Evolutionary conservation across 2,329 filamentous ascomycete genomes (phyloP).

Genomic region (Claviceps capensis): DNA sequence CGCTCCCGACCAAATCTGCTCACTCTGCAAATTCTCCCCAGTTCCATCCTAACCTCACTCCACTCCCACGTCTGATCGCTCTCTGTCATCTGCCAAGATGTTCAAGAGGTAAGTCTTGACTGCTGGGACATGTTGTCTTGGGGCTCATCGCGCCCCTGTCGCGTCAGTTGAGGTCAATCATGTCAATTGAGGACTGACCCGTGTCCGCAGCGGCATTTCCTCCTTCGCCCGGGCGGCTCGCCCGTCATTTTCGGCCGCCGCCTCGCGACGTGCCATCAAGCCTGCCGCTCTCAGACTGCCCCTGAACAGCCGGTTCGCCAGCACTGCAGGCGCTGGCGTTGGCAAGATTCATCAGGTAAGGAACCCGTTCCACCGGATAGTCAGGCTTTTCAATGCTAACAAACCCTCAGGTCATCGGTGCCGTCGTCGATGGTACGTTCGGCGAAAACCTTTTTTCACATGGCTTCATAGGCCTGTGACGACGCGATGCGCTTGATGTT

Average conservation of each 20-base stretch:
- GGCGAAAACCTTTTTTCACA: slow-evolving; percentile 6
- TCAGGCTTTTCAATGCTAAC: slow-evolving; percentile 16
- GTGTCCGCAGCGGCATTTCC: slow-evolving; percentile 47
- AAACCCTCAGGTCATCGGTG: slow-evolving; percentile 78
- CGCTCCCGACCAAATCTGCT: slow-evolving; percentile 34
- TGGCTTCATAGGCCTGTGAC: background rate
- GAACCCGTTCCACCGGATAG: slow-evolving; percentile 4
- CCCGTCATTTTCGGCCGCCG: slow-evolving; percentile 44
- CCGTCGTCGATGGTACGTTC: slow-evolving; percentile 88
- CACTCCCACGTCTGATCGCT: slow-evolving; percentile 47
- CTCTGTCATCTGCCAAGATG: slow-evolving; percentile 62
- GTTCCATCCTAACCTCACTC: slow-evolving; percentile 39
- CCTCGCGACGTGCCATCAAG: slow-evolving; percentile 42
- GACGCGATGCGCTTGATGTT: slow-evolving; percentile 8
- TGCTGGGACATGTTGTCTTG: slow-evolving; percentile 14
- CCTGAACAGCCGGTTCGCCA: slow-evolving; percentile 44
- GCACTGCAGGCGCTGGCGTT: slow-evolving; percentile 42
- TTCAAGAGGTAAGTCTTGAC: slow-evolving; percentile 59
- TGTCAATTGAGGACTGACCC: slow-evolving; percentile 32
- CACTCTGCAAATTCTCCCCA: slow-evolving; percentile 35
- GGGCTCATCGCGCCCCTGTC: slow-evolving; percentile 10
- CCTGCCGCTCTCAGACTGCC: slow-evolving; percentile 42
- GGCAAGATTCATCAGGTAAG: slow-evolving; percentile 58
- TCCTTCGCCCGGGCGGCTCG: slow-evolving; percentile 49
- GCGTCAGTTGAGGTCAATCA: slow-evolving; percentile 38